These are phyloP conservation scores for Akebia trifoliata DNA, from an alignment of 164 flowering plant genomes.

Conservation along the genomic window DNA sequence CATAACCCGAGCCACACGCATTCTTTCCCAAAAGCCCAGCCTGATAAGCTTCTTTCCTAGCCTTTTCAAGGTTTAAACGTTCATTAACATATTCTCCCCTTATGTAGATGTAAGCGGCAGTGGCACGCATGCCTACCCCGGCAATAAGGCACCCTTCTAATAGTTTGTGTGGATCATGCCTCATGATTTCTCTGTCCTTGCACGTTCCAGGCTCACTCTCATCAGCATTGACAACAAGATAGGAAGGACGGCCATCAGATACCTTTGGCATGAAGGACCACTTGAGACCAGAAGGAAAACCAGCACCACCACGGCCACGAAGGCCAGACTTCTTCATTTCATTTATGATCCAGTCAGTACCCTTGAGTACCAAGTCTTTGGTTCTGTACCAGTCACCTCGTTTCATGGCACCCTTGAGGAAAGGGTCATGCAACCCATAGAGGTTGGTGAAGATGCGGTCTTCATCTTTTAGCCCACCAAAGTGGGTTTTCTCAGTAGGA, in stretches of 20 bases:
- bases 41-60: constrained; percentile 77
- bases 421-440: constrained; percentile 87
- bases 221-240: constrained; percentile 97
- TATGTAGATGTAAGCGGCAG: constrained; percentile 88
- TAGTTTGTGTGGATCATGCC: constrained; percentile 94
- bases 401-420: constrained; percentile 95
- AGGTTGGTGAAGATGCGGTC: constrained; percentile 94
- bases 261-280: constrained; percentile 99
- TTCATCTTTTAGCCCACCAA: constrained; percentile 94
- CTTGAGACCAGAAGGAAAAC: constrained; percentile 95
- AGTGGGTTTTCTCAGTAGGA: constrained; percentile 94
- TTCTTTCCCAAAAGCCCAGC: constrained; percentile 90
- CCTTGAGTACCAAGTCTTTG: constrained; percentile 86
- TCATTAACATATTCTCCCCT: constrained; percentile 97
- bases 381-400: constrained; percentile 94
- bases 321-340: constrained; percentile 97
- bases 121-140: constrained; percentile 92
- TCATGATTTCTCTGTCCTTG: constrained; percentile 93
- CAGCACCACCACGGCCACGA: constrained; percentile 99
- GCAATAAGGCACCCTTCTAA: constrained; percentile 94
- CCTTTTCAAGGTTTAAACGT: constrained; percentile 67
- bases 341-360: constrained; percentile 93
- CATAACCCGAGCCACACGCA: constrained; percentile 97
- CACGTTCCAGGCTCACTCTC: constrained; percentile 99
- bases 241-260: constrained; percentile 96